phyloP scores from a whole-genome alignment of 2,329 filamentous ascomycete genomes.

The Calonectria hawksworthii region DNA sequence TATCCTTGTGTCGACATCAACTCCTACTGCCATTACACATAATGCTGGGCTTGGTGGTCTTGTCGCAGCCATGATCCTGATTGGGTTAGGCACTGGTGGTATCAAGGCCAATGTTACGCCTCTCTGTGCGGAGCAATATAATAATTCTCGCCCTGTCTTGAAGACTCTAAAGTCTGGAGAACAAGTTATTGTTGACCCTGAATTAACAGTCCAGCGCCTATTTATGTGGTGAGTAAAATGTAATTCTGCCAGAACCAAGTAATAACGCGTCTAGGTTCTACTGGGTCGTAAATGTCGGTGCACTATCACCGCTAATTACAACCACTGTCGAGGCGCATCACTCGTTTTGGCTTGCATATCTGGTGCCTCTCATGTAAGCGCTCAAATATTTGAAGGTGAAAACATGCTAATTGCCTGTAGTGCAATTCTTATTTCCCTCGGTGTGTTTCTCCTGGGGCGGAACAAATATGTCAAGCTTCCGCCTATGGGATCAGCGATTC shows the following conservation, averaged over 20 bases:
- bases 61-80: slow-evolving; percentile 27
- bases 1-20: slow-evolving; percentile 29
- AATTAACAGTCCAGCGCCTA: slow-evolving; percentile 26
- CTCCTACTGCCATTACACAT: slow-evolving; percentile 10
- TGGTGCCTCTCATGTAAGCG: slow-evolving; percentile 40
- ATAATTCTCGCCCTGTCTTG: slow-evolving; percentile 20
- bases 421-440: slow-evolving; percentile 22
- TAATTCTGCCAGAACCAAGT: neutral
- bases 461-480: slow-evolving; percentile 25
- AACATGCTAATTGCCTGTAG: neutral
- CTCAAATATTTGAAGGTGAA: neutral
- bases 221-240: slow-evolving; percentile 25
- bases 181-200: slow-evolving; percentile 29
- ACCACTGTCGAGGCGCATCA: slow-evolving; percentile 28
- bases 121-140: slow-evolving; percentile 29
- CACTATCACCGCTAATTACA: slow-evolving; percentile 27
- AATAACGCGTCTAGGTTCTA: slow-evolving; percentile 21
- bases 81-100: slow-evolving; percentile 26
- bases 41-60: slow-evolving; percentile 24
- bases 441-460: slow-evolving; percentile 16
- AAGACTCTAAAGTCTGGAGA: slow-evolving; percentile 31
- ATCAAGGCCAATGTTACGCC: slow-evolving; percentile 32
- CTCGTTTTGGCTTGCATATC: slow-evolving; percentile 29
- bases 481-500: slow-evolving; percentile 24
- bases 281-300: slow-evolving; percentile 31